Conservation (phyloP, 352 stramenopile genomes). For the Achlya hypogyna region DNA sequence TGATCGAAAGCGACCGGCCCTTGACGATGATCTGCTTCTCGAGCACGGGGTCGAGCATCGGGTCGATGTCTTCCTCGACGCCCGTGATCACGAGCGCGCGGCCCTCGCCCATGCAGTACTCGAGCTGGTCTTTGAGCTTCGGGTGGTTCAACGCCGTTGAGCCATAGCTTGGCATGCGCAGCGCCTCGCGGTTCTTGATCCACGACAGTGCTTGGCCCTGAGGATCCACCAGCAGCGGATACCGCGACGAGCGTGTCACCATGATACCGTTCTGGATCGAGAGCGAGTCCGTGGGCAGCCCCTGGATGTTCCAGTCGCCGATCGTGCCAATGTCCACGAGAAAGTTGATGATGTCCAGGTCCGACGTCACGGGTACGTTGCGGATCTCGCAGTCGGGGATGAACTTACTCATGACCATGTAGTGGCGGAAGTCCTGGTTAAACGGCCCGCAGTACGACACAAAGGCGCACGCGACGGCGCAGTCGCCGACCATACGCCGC, state of each 20-base stretch:
- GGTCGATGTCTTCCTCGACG: constrained; percentile 98
- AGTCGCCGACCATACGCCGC: constrained; percentile 93
- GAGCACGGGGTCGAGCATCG: constrained; percentile 96
- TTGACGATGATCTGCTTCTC: constrained; percentile 96
- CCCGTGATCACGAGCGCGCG: constrained; percentile 90
- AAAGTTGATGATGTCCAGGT: constrained; percentile 96
- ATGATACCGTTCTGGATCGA: constrained; percentile 99
- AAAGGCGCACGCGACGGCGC: constrained; percentile 94
- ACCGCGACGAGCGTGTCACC: constrained; percentile 93
- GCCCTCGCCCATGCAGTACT: constrained; percentile 96
- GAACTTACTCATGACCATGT: constrained; percentile 96
- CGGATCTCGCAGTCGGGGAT: constrained; percentile 87
- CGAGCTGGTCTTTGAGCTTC: constrained; percentile 97
- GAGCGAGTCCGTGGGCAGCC: constrained; percentile 93
- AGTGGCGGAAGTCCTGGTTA: constrained; percentile 95
- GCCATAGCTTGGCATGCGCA: constrained; percentile 92
- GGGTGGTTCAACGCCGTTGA: constrained; percentile 93
- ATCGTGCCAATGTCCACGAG: constrained; percentile 96
- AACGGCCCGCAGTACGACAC: constrained; percentile 98
- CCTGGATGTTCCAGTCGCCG: constrained; percentile 98
- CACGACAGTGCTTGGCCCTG: constrained; percentile 96
- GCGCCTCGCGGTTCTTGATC: constrained; percentile 94
- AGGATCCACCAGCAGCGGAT: constrained; percentile 95
- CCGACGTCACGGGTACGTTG: constrained; percentile 89
- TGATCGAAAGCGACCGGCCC: constrained; percentile 95